A percentile compares a stretch with the other conserved stretches of the same genome.
Conservation (phyloP, 2,329 filamentous ascomycete genomes). For the Leptographium lundbergii region DNA sequence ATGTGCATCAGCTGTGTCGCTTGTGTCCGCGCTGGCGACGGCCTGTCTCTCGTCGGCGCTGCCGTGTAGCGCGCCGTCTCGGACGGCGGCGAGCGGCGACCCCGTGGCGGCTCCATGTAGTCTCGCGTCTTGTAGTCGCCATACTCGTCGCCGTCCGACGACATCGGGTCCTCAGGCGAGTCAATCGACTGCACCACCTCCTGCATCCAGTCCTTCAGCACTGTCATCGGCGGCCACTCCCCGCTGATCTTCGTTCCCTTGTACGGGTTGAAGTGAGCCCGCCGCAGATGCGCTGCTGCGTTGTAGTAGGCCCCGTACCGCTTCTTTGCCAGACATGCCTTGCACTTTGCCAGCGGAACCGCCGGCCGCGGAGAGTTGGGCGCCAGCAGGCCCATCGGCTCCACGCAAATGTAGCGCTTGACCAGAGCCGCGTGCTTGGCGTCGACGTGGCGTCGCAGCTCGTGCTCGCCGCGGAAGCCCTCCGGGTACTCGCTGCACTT, state of each 20-base stretch:
- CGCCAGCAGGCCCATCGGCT: conserved; percentile 25
- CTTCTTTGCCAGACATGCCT: conserved; percentile 66
- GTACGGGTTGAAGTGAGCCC: conserved; percentile 70
- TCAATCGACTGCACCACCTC: conserved; percentile 40
- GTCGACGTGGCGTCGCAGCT: conserved; percentile 56
- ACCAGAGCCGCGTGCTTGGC: conserved; percentile 48
- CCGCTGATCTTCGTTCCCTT: conserved; percentile 42
- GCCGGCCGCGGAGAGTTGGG: conserved; percentile 30
- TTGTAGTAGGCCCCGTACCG: conserved; percentile 90
- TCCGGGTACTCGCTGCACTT: conserved; percentile 62
- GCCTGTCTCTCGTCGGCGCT: background rate
- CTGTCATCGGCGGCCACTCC: conserved; percentile 42
- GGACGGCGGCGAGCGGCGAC: background rate
- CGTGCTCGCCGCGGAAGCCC: conserved; percentile 78
- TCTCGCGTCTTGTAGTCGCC: conserved; percentile 21
- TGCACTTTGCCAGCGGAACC: conserved; percentile 54
- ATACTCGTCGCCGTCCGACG: conserved; percentile 40
- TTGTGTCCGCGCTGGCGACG: background rate
- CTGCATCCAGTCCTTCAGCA: conserved; percentile 48
- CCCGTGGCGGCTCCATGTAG: conserved; percentile 4
- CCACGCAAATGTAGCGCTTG: conserved; percentile 46
- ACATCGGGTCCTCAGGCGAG: conserved; percentile 31
- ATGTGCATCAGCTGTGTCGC: background rate
- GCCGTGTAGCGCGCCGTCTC: background rate
- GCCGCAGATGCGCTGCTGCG: conserved; percentile 76